Evolutionary conservation across 208 protist genomes (phyloP).

Genomic region (Acanthamoeba culbertsoni): DNA sequence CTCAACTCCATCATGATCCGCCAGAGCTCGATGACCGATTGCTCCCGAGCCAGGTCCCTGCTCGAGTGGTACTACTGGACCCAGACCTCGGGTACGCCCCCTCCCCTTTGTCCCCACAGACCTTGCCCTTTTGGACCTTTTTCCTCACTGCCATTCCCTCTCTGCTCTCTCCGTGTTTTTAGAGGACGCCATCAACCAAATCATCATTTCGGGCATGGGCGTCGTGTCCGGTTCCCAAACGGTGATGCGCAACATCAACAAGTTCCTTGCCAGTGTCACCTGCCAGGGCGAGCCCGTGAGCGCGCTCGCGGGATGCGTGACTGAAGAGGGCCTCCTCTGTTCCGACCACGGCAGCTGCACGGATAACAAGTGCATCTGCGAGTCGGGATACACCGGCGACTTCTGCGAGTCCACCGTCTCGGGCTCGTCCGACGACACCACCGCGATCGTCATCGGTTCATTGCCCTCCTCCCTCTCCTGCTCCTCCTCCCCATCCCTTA

Average conservation of each 20-base stretch:
- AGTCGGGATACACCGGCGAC: neutral
- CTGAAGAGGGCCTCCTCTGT: neutral
- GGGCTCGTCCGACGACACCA: neutral
- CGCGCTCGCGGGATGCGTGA: neutral
- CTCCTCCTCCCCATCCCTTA: neutral
- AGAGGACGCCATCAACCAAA: neutral
- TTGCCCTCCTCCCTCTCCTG: neutral
- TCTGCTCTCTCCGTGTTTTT: neutral
- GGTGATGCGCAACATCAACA: neutral
- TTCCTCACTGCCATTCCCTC: no score
- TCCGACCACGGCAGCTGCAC: neutral
- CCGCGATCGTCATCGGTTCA: neutral
- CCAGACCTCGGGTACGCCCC: neutral
- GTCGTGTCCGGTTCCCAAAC: neutral
- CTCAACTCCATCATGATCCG: conserved; percentile 36
- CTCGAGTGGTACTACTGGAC: conserved; percentile 51
- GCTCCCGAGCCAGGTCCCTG: neutral
- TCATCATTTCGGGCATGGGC: conserved; percentile 8
- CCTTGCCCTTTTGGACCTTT: neutral
- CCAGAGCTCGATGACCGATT: conserved; percentile 2
- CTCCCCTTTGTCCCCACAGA: neutral
- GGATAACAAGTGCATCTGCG: neutral
- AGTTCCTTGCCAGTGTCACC: neutral
- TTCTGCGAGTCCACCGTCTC: neutral
- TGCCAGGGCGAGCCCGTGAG: neutral